These are phyloP conservation scores for Aspergillus sp. DNA, from an alignment of 2,329 filamentous ascomycete genomes.

Conservation along the genomic window DNA sequence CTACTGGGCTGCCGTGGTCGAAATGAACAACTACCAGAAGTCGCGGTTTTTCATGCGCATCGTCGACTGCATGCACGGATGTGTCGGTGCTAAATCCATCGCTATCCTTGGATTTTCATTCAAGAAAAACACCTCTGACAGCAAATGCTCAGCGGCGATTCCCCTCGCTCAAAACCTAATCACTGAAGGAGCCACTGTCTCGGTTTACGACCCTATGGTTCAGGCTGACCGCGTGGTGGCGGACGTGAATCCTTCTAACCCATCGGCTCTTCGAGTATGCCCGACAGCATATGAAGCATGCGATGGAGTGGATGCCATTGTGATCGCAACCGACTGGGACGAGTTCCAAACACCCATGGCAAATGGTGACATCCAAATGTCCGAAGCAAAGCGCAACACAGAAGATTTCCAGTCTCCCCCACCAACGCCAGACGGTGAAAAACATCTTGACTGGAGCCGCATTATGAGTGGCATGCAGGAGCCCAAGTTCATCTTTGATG, in stretches of 20 bases:
- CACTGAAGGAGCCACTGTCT: conserved; percentile 52
- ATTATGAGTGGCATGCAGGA: conserved; percentile 38
- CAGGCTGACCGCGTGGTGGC: conserved; percentile 30
- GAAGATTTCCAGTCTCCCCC: background rate
- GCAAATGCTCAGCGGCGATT: conserved; percentile 63
- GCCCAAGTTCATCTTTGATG: conserved; percentile 46
- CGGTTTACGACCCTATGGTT: conserved; percentile 21
- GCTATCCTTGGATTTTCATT: conserved; percentile 70
- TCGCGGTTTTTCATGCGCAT: conserved; percentile 64
- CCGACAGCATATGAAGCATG: conserved; percentile 37
- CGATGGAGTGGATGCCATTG: conserved; percentile 38
- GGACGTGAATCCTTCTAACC: conserved; percentile 9
- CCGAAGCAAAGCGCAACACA: background rate
- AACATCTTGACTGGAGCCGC: conserved; percentile 32
- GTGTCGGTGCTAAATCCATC: conserved; percentile 66
- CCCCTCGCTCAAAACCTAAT: conserved; percentile 62
- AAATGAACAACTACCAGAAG: conserved; percentile 72
- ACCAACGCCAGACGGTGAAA: background rate
- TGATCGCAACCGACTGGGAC: conserved; percentile 49
- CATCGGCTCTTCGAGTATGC: background rate
- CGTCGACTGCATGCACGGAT: conserved; percentile 63
- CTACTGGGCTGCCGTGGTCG: conserved; percentile 70
- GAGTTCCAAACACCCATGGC: conserved; percentile 32
- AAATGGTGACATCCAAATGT: background rate
- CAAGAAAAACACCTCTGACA: conserved; percentile 75